Conservation (phyloP, 331 rosid species). For the Stylosanthes scabra region DNA sequence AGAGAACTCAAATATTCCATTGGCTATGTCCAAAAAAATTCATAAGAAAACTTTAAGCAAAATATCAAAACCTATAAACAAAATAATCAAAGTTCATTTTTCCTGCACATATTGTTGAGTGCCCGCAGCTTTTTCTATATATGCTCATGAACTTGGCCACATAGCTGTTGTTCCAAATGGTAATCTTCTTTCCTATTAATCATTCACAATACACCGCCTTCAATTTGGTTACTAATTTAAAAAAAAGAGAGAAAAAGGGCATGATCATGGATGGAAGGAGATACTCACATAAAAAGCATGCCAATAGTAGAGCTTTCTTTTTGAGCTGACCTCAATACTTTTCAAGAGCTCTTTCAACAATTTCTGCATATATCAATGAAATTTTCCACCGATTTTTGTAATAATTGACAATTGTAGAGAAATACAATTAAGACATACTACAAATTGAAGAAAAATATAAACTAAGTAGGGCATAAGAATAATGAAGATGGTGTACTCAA, state of each 20-base stretch:
- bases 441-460: conserved; percentile 25
- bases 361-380: conserved; percentile 62
- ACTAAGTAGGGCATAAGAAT: conserved; percentile 14
- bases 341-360: conserved; percentile 74
- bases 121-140: no score
- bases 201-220: neutral
- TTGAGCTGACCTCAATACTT: conserved; percentile 55
- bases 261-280: neutral
- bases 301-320: conserved; percentile 84
- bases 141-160: no score
- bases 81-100: no score
- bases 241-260: neutral
- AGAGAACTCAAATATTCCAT: no score
- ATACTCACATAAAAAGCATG: conserved; percentile 85
- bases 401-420: conserved; percentile 28
- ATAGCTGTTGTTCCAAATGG: conserved; percentile 82
- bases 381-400: conserved; percentile 46
- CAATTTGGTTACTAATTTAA: conserved; percentile 24
- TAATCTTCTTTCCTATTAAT: conserved; percentile 69
- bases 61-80: no score
- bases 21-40: no score
- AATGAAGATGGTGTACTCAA: conserved; percentile 4
- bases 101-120: no score
- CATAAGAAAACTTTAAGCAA: no score
- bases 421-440: conserved; percentile 16